phyloP scores from a whole-genome alignment of 148 eudicot genomes.

The Mesembryanthemum crystallinum region DNA sequence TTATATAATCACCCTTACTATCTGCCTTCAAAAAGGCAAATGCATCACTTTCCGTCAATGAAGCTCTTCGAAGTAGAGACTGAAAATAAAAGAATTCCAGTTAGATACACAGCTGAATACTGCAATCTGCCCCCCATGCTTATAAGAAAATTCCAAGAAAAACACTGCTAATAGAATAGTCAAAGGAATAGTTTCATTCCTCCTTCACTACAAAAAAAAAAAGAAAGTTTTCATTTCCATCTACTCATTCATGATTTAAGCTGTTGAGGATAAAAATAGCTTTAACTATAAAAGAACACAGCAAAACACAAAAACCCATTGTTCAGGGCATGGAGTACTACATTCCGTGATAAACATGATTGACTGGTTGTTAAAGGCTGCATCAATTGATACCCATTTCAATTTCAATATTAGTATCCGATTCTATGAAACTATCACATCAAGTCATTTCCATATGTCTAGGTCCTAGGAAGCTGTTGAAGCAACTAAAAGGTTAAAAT shows the following conservation, averaged over 20 bases:
- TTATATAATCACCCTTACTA: constrained; percentile 60
- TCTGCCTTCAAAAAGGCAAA: constrained; percentile 79
- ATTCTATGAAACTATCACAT: too few relatives aligned
- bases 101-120: background rate
- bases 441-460: too few relatives aligned
- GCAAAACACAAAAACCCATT: too few relatives aligned
- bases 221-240: too few relatives aligned
- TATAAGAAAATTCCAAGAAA: background rate
- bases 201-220: too few relatives aligned
- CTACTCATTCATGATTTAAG: background rate
- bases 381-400: too few relatives aligned
- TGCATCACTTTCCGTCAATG: constrained; percentile 69
- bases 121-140: background rate
- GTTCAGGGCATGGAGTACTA: too few relatives aligned
- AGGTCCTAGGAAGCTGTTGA: too few relatives aligned
- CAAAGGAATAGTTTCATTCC: background rate
- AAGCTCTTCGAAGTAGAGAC: constrained; percentile 80
- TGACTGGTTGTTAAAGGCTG: too few relatives aligned
- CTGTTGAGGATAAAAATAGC: background rate
- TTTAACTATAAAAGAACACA: background rate
- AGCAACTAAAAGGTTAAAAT: too few relatives aligned
- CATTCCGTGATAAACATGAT: too few relatives aligned
- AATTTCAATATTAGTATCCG: too few relatives aligned
- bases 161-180: background rate
- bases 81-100: constrained; percentile 29